Base-by-base conservation (phyloP, 2,329 filamentous ascomycete species). In the Xylaria sp. region DNA sequence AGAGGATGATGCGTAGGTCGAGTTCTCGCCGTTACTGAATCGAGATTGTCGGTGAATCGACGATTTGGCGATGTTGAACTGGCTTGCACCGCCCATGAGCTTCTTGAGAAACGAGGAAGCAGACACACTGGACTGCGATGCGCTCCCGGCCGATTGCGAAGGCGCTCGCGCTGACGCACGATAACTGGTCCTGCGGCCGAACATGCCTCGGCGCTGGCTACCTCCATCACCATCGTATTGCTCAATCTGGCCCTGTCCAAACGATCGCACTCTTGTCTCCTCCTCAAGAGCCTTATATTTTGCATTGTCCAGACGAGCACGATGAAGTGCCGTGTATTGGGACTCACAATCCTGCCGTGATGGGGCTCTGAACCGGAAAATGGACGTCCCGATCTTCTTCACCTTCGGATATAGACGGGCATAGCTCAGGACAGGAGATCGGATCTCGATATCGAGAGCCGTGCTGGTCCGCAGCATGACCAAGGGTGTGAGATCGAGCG, bases 391-490 rank as follows among this genome's bases (percentile, higher is more conserved):
- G 54, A 87, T 70, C 76, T 77, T 82, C 60, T 80, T 83, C 59
- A 96, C 82, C 67, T 85, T 84, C 4, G 89, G 92, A 63, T 89
- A 80, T 19, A 80, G 74, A 49, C 69, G 66, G 16, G 71, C 71
- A 61, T 73, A 84, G 39, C 80, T 72, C 5, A 89, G 89, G 30
- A 92, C 89, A 1, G 91, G 91, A 5, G 93, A 97, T 54, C 92
- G 89, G 65, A 99, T 91, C 65, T 95, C 94, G 57, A 99, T 90
- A 72, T 99, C 94, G 37, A 99, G 84, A 2, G 90, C 90, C 19
- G 92, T 99, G 68, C 92, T 94, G 69, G 93, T 89, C 63, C 93
- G 86, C 62, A 97, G 86, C 66, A 92, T 89, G 6, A 97, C 93
- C 44, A 96, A 79, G 0, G 94, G 94, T 0, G 93, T 97, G 48